Percentiles rank a stretch among this genome's conserved stretches.
phyloP scores from a whole-genome alignment of 768 basidiomycete species.

The Agaricus subrufescens region DNA sequence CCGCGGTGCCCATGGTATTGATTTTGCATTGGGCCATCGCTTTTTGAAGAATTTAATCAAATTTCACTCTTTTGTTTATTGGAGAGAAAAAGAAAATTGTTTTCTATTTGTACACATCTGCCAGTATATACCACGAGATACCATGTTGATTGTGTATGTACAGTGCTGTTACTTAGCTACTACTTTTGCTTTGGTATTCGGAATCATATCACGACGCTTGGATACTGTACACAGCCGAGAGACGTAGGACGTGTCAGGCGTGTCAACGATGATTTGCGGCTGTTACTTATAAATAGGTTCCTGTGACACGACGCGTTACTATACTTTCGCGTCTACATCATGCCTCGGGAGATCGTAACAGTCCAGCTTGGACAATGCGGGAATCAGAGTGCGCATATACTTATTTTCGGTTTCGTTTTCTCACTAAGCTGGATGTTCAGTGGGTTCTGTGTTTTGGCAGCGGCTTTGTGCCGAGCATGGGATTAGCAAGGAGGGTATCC shows the following conservation, averaged over 20 bases:
- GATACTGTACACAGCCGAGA: no score
- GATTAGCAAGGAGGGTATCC: conserved; percentile 90
- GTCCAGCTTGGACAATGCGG: conserved; percentile 89
- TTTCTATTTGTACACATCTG: no score
- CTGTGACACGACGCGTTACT: conserved; percentile 2
- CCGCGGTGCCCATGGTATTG: no score
- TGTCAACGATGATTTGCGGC: no score
- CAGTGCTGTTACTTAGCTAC: no score
- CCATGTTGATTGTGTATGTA: background rate
- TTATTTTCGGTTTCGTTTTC: background rate
- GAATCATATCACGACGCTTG: no score
- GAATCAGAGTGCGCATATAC: conserved; percentile 69
- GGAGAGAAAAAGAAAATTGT: no score
- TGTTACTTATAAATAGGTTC: background rate
- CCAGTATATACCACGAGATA: background rate
- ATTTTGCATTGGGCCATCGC: background rate
- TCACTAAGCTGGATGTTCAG: conserved; percentile 32
- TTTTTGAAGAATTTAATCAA: background rate
- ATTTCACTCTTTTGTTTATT: no score
- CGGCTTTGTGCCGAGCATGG: conserved; percentile 98
- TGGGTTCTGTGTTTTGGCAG: conserved; percentile 98
- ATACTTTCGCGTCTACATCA: conserved; percentile 19
- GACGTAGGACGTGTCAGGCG: no score
- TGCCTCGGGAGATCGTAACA: conserved; percentile 84
- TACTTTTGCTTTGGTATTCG: no score